Percentiles rank a stretch among this genome's conserved stretches.
Conservation (phyloP, 2,329 filamentous ascomycete genomes). For the Rhytidhysteron rufulum region DNA sequence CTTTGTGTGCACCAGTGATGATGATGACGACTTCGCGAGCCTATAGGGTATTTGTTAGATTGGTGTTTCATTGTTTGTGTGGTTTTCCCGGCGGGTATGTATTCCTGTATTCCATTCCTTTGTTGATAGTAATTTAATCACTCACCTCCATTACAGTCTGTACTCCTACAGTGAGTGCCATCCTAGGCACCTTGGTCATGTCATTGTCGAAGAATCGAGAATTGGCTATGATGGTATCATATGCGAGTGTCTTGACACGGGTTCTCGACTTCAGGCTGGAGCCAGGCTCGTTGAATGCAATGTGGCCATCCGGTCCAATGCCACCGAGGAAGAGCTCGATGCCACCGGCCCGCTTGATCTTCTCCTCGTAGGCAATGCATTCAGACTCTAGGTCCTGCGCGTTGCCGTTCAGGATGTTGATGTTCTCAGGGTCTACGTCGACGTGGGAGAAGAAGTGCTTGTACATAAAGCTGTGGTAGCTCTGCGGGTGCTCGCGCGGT, state of each 20-base stretch:
- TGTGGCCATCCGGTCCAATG: slow-evolving; percentile 81
- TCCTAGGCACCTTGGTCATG: slow-evolving; percentile 68
- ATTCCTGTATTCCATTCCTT: too few relatives aligned
- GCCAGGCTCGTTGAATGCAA: slow-evolving; percentile 87
- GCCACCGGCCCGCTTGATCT: slow-evolving; percentile 69
- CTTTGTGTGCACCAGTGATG: slow-evolving; percentile 77
- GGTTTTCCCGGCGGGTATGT: too few relatives aligned
- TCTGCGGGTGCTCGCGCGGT: slow-evolving; percentile 76
- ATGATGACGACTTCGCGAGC: slow-evolving; percentile 79
- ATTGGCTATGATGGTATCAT: slow-evolving; percentile 83
- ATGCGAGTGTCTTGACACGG: slow-evolving; percentile 80
- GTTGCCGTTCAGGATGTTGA: slow-evolving; percentile 81
- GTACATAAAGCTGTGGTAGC: slow-evolving; percentile 92
- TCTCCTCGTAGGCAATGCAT: slow-evolving; percentile 74
- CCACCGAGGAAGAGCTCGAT: slow-evolving; percentile 85
- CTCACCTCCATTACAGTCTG: slow-evolving; percentile 71
- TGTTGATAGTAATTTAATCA: slow-evolving; percentile 5
- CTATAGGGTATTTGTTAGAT: slow-evolving; percentile 22
- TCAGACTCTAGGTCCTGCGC: slow-evolving; percentile 71
- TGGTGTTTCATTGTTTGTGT: neutral
- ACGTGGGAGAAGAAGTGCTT: slow-evolving; percentile 85
- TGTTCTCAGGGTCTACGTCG: slow-evolving; percentile 75
- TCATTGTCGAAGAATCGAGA: slow-evolving; percentile 79
- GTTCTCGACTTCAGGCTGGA: slow-evolving; percentile 74
- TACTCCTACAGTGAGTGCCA: slow-evolving; percentile 81